Base-by-base conservation (phyloP, 2,329 filamentous ascomycete genomes). In the Xylaria sp. region DNA sequence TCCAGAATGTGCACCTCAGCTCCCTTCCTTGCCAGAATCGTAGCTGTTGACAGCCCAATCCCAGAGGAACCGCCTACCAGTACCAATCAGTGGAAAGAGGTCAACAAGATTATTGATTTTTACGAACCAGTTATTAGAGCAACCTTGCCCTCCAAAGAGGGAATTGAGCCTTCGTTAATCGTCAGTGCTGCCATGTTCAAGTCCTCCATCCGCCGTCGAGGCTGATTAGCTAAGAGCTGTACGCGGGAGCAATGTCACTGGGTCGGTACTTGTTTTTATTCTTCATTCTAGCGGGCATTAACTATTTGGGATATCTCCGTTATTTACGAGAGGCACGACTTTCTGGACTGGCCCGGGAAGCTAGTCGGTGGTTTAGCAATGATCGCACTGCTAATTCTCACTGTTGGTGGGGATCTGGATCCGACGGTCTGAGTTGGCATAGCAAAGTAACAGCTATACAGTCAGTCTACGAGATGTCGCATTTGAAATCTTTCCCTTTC, bases 141-240 rank as follows among this genome's bases (percentile, higher is more conserved):
- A 3, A 63, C 50, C 51, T 68, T 67, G 2, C 44, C 40, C 2
- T 57, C 65, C 27, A 74, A 50, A 21, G 40, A 42, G 1, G 73
- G 72, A 29, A 75, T 75, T 10, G 63, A 54, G 71, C 72, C 64
- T 62, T 75, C 55, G 63, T 76, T 27, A 57, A 75, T 73, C 13
- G 29, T 53, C 5, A 75, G 62, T 2, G 70, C 60, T 3, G 70
- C 64, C 73, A 75, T 75, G 8, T 5, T 44, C 23, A 44, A 42
- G 18, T 58, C 23, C 16, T 29, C n/a, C 25, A 13, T 23, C 23
- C 2, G 23, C 4, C 16, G 23, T 44, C 55, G 37, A 58, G 16
- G 13, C 42, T n/a, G 23, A 6, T 58, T 44, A 10, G 37, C 35
- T 4, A 57, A 42, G 23, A 25, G 4, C 37, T 42, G 10, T 44